phyloP scores from a whole-genome alignment of 371 early-diverging fungal genomes.

The Fennellomyces sp. region DNA sequence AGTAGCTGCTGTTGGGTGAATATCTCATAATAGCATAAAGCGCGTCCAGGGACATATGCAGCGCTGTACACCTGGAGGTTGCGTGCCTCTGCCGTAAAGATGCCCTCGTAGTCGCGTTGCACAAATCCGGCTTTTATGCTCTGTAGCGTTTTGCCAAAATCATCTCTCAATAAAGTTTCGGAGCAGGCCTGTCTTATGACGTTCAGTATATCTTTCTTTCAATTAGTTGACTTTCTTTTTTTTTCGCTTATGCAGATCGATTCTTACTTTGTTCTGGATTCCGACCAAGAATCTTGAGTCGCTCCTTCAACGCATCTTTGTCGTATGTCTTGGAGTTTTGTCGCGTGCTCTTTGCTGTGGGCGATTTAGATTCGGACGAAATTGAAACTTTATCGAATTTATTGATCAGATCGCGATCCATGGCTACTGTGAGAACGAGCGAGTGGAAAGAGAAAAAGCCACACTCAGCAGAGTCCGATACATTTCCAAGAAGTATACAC shows the following conservation, averaged over 20 bases:
- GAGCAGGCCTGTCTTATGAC: slow-evolving; percentile 69
- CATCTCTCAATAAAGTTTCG: slow-evolving; percentile 58
- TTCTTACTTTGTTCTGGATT: slow-evolving; percentile 61
- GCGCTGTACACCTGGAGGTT: slow-evolving; percentile 84
- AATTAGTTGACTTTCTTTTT: background rate
- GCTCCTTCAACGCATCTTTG: slow-evolving; percentile 33
- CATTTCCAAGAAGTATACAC: too few species aligned
- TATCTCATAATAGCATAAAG: slow-evolving; percentile 83
- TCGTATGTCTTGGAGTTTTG: slow-evolving; percentile 17
- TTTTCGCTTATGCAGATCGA: background rate
- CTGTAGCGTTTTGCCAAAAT: slow-evolving; percentile 67
- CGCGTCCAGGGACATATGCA: slow-evolving; percentile 85
- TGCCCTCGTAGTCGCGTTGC: slow-evolving; percentile 80
- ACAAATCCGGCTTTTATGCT: slow-evolving; percentile 82
- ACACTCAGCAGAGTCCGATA: too few species aligned
- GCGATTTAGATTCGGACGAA: background rate
- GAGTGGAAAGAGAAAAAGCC: too few species aligned
- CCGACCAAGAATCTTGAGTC: slow-evolving; percentile 40
- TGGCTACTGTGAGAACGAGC: too few species aligned
- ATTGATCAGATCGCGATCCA: background rate
- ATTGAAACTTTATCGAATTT: background rate
- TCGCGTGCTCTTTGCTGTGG: background rate
- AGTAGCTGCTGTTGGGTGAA: slow-evolving; percentile 63
- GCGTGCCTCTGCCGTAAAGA: slow-evolving; percentile 69
- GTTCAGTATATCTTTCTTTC: slow-evolving; percentile 58